A percentile compares a stretch with the other conserved stretches of the same genome.
These are phyloP conservation scores for Chalciporus sp. DNA, from an alignment of 1,284 basidiomycete species.

Conservation along the genomic window DNA sequence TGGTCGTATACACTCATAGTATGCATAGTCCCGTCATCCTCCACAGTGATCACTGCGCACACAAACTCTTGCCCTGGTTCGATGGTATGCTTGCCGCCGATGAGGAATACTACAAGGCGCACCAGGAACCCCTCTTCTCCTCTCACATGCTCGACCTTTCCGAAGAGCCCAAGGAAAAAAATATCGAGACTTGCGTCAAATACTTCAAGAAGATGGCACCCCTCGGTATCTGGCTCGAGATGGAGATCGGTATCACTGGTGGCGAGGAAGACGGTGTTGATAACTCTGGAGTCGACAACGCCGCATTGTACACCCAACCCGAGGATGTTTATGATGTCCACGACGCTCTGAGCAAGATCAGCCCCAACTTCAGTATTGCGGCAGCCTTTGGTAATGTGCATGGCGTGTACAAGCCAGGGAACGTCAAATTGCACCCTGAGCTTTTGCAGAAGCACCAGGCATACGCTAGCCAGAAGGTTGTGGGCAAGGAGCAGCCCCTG, in stretches of 20 bases:
- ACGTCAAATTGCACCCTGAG: slow-evolving; percentile 88
- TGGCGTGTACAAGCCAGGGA: slow-evolving; percentile 84
- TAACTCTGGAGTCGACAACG: slow-evolving; percentile 94
- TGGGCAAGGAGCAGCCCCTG: slow-evolving; percentile 78
- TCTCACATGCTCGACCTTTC: slow-evolving; percentile 99
- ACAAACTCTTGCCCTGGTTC: slow-evolving; percentile 99
- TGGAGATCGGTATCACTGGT: slow-evolving; percentile 99
- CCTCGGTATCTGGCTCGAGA: slow-evolving; percentile 97
- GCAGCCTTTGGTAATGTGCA: slow-evolving; percentile 89
- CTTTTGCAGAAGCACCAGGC: slow-evolving; percentile 92
- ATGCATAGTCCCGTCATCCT: slow-evolving; percentile 85
- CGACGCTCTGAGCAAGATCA: slow-evolving; percentile 80
- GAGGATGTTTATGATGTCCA: slow-evolving; percentile 96
- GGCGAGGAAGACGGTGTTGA: slow-evolving; percentile 99
- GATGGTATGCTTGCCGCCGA: slow-evolving; percentile 99
- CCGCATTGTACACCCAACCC: slow-evolving; percentile 95
- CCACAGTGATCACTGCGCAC: slow-evolving; percentile 99
- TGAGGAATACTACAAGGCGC: slow-evolving; percentile 89
- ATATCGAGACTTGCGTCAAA: slow-evolving; percentile 91
- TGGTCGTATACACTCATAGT: background rate
- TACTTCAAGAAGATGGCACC: slow-evolving; percentile 97
- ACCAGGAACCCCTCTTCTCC: slow-evolving; percentile 93
- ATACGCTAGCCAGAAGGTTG: slow-evolving; percentile 74
- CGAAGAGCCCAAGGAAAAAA: slow-evolving; percentile 96
- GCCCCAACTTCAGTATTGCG: slow-evolving; percentile 92